phyloP scores from a whole-genome alignment of 148 eudicot species.

The Chenopodium berlandieri region DNA sequence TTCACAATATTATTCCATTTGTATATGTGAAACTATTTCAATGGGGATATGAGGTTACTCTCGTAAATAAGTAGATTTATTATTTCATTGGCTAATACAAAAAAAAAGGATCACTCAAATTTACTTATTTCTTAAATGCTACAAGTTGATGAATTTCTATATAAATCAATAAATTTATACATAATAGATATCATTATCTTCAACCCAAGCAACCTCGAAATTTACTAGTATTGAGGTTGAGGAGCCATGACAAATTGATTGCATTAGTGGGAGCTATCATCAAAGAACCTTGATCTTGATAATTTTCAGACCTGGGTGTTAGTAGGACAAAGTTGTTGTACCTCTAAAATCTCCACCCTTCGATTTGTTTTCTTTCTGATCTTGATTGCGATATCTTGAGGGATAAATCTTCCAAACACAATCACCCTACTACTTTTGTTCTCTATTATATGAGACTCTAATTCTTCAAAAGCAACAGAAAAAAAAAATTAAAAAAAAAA shows the following conservation, averaged over 20 bases:
- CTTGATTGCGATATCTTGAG: slow-evolving; percentile 40
- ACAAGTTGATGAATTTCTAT: too few relatives aligned
- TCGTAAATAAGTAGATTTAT: too few relatives aligned
- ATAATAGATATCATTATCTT: neutral
- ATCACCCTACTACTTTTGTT: slow-evolving; percentile 24
- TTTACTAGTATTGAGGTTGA: neutral
- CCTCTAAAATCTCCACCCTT: slow-evolving; percentile 34
- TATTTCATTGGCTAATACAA: too few relatives aligned
- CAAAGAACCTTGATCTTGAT: neutral
- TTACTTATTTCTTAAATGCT: too few relatives aligned
- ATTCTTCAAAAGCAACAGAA: slow-evolving; percentile 14
- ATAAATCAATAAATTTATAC: too few relatives aligned
- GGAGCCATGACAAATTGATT: neutral
- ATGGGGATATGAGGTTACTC: too few relatives aligned
- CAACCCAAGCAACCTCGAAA: neutral
- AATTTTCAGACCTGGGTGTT: neutral
- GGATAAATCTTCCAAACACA: slow-evolving; percentile 28
- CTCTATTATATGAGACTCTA: slow-evolving; percentile 33
- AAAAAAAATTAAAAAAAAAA: neutral
- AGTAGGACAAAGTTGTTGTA: slow-evolving; percentile 17
- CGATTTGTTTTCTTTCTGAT: slow-evolving; percentile 39
- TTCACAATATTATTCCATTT: too few relatives aligned
- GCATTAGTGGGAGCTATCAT: neutral
- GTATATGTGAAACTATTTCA: too few relatives aligned
- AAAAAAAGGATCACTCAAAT: too few relatives aligned